Evolutionary conservation across 1,284 basidiomycete species (phyloP).

Genomic region (Cutaneotrichosporon cutaneum): DNA sequence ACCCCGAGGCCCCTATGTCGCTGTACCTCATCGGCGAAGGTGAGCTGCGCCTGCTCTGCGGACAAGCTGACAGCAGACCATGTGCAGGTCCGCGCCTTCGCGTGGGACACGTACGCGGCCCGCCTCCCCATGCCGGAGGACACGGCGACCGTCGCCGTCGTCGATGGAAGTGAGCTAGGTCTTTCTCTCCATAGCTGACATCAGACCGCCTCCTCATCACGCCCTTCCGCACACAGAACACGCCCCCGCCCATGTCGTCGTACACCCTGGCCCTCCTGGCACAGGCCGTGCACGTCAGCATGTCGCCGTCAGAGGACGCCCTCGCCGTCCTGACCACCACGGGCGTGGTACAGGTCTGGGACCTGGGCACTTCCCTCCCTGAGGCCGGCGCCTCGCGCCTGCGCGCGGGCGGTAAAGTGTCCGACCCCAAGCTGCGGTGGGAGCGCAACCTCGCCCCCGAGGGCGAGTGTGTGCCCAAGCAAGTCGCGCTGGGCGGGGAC

Average conservation of each 20-base stretch:
- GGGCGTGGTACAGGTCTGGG: constrained; percentile 63
- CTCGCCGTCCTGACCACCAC: constrained; percentile 64
- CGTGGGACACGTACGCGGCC: constrained; percentile 74
- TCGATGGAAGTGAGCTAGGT: constrained; percentile 74
- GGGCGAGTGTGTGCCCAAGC: constrained; percentile 35
- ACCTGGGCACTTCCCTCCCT: constrained; percentile 61
- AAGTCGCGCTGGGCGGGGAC: constrained; percentile 34
- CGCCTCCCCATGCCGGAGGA: constrained; percentile 66
- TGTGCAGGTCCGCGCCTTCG: constrained; percentile 63
- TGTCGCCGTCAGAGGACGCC: constrained; percentile 62
- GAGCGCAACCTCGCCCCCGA: constrained; percentile 44
- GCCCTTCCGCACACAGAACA: constrained; percentile 87
- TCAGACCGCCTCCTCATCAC: constrained; percentile 77
- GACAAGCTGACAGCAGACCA: constrained; percentile 48
- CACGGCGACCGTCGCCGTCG: constrained; percentile 80
- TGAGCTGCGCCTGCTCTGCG: constrained; percentile 53
- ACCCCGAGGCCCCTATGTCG: constrained; percentile 73
- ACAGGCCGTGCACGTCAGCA: constrained; percentile 66
- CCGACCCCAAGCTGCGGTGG: constrained; percentile 61
- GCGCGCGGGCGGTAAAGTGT: constrained; percentile 61
- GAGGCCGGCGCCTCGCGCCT: constrained; percentile 52
- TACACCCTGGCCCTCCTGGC: constrained; percentile 60
- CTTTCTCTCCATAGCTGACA: constrained; percentile 2
- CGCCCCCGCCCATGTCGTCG: constrained; percentile 93
- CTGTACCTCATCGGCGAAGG: constrained; percentile 69